A percentile compares a stretch with the other conserved stretches of the same genome.
These are phyloP conservation scores for Neurospora tetraspora DNA, from an alignment of 495 filamentous ascomycete genomes.

Conservation along the genomic window DNA sequence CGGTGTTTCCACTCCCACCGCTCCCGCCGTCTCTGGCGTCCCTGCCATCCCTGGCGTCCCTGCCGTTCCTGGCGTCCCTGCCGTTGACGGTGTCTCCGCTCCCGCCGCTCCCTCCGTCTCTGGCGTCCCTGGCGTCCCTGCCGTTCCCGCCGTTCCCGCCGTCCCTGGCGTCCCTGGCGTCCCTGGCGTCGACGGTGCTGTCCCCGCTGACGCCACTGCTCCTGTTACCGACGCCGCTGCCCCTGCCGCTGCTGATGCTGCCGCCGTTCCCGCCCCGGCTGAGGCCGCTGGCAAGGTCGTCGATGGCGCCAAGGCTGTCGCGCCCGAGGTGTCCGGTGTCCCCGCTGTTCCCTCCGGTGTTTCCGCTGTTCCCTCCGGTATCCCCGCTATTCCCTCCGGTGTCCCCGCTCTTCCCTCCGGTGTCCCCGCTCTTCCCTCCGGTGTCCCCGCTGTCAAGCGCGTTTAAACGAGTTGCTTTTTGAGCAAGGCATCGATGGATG, in stretches of 20 bases:
- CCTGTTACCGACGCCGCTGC: constrained; percentile 26
- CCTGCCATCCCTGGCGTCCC: too few species aligned
- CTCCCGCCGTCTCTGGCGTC: too few species aligned
- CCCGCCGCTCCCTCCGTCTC: too few species aligned
- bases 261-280: too few species aligned
- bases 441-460: background rate
- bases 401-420: too few species aligned
- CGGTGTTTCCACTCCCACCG: background rate
- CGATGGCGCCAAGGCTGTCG: background rate
- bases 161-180: too few species aligned
- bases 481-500: background rate
- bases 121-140: too few species aligned
- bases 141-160: too few species aligned
- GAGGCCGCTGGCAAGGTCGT: too few species aligned
- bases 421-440: background rate
- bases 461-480: background rate
- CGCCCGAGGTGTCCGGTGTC: background rate
- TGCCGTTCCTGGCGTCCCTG: background rate
- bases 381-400: background rate
- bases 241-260: too few species aligned
- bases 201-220: constrained; percentile 55
- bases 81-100: background rate
- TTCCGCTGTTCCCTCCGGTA: too few species aligned
- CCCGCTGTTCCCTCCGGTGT: background rate
- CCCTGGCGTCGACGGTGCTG: too few species aligned